Evolutionary conservation across 1,284 basidiomycete genomes (phyloP), one percentile per base, ranked within the genome.

Genomic region (Moesziomyces sp.): DNA sequence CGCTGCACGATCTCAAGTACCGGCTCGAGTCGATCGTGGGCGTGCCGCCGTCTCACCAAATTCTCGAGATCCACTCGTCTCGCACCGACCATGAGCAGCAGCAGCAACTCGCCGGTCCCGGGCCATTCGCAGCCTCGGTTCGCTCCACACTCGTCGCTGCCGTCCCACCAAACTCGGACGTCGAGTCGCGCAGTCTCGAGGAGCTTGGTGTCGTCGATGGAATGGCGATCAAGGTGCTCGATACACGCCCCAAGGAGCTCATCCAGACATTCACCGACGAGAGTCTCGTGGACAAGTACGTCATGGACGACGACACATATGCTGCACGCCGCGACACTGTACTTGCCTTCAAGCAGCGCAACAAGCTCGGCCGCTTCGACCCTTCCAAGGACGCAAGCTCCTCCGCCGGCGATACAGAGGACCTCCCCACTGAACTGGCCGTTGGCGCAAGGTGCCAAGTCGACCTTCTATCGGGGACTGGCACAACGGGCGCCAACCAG

Each of bases 1-100:
- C 77, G 3, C 48, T 79, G 0, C 35, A 47, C 42, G 64, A 71
- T 9, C 72, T 81, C 82, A 96, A 67, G 92, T 87, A 87, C 69
- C 96, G 93, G 78, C 89, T 98, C 26, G 93, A 94, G 81, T 88
- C 90, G 51, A 89, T 97, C 80, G 97, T 94, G n/a, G 95, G 95
- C 18, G 91, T 97, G 57, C 89, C 92, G 5, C 61, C 69, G 14
- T 53, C 67, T 0, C 18, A 57, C 28, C 79, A 81, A 49, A 60
- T 63, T 40, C 57, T 81, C 52, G 85, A 88, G 0, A 83, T 96
- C 7, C 87, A 89, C 54, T 88, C 90, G 3, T 57, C 77, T 1
- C 56, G 65, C n/a, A 73, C 78, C 9, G 75, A 74, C 28, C 70
- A 73, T 58, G 70, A 73, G 48, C 70, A 73, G 40, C 70, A 73